phyloP scores from a whole-genome alignment of 345 rosid genomes.

The Anacardium occidentale region DNA sequence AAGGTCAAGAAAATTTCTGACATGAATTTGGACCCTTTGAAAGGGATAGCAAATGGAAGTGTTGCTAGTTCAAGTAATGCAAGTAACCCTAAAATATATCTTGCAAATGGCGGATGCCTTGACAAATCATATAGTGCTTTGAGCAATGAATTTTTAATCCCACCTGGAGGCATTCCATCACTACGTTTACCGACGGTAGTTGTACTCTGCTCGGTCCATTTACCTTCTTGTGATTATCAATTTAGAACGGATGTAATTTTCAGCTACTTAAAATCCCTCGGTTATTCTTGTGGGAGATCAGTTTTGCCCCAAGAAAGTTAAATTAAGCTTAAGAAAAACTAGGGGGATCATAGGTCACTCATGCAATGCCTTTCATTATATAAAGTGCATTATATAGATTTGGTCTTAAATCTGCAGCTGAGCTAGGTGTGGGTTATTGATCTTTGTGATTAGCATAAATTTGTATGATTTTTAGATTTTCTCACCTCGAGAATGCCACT shows the following conservation, averaged over 20 bases:
- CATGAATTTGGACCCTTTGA: conserved; percentile 68
- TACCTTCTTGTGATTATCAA: conserved; percentile 6
- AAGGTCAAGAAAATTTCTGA: conserved; percentile 84
- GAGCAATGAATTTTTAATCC: conserved; percentile 57
- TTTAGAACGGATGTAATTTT: neutral
- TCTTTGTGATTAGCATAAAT: neutral
- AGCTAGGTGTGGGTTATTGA: neutral
- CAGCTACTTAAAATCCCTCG: conserved; percentile 8
- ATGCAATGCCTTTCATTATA: neutral
- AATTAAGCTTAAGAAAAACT: conserved; percentile 5
- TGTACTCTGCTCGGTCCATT: conserved; percentile 29
- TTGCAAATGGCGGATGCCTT: conserved; percentile 62
- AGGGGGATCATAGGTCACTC: neutral
- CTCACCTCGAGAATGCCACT: neutral
- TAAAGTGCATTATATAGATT: neutral
- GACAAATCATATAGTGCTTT: conserved; percentile 39
- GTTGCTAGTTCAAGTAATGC: conserved; percentile 70
- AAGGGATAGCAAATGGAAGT: conserved; percentile 64
- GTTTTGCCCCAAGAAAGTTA: neutral
- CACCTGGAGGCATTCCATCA: conserved; percentile 73
- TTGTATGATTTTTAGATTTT: neutral
- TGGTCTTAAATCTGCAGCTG: neutral
- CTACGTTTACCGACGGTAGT: conserved; percentile 92
- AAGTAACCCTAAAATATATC: conserved; percentile 36
- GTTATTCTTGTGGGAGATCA: neutral